A percentile compares a stretch with the other conserved stretches of the same genome.
phyloP scores from a whole-genome alignment of 805 yeast species.

The Barnettozyma populi region DNA sequence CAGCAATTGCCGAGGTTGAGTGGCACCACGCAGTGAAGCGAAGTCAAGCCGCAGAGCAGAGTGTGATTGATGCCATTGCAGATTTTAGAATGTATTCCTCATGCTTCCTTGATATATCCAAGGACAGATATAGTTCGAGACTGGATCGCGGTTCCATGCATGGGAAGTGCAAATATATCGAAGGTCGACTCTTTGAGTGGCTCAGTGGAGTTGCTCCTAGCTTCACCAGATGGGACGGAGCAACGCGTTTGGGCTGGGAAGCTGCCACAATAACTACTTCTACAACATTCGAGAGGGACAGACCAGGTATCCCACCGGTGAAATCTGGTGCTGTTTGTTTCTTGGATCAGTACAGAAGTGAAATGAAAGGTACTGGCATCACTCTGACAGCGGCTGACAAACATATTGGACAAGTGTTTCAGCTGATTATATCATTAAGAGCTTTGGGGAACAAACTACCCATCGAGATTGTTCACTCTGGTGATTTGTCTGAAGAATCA shows the following conservation, averaged over 20 bases:
- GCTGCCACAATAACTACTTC: not conserved
- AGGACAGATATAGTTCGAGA: not conserved
- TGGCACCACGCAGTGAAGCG: not conserved
- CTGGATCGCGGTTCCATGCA: not conserved
- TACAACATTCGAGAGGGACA: not conserved
- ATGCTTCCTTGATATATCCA: not conserved
- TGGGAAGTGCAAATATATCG: not conserved
- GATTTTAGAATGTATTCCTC: not conserved
- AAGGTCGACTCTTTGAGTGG: not conserved
- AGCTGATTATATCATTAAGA: conserved; percentile 36
- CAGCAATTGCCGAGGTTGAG: not conserved
- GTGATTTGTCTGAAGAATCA: conserved; percentile 28
- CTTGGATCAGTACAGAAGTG: conserved; percentile 21
- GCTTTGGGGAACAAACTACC: conserved; percentile 33
- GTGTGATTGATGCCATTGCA: not conserved
- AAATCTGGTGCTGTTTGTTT: conserved; percentile 17
- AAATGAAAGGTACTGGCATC: conserved; percentile 32
- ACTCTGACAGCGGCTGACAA: conserved; percentile 27
- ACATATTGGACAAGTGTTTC: conserved; percentile 25
- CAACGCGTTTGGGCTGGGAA: not conserved
- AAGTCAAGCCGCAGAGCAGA: not conserved
- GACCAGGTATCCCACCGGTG: not conserved
- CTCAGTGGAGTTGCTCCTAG: not conserved
- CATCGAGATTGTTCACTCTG: conserved; percentile 34
- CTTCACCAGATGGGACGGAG: not conserved